Conservation (phyloP, 768 basidiomycete genomes). For the Mycena latifolia region DNA sequence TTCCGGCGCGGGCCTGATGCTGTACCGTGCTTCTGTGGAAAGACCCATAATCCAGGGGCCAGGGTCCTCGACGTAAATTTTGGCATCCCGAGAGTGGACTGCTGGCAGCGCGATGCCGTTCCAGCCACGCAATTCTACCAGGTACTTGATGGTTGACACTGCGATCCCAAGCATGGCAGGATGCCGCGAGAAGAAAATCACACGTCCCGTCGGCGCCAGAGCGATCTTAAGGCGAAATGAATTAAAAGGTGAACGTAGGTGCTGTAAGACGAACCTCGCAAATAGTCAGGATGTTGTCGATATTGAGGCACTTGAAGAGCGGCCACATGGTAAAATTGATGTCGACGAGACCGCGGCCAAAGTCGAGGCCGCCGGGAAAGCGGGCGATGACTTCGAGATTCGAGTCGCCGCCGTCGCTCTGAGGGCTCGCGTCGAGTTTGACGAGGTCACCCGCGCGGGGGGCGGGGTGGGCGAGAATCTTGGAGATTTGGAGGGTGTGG, state of each 20-base stretch:
- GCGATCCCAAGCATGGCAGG: constrained; percentile 94
- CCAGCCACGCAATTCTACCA: constrained; percentile 95
- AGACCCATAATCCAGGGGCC: constrained; percentile 97
- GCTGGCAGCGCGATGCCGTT: constrained; percentile 87
- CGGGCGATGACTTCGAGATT: constrained; percentile 88
- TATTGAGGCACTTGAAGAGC: constrained; percentile 90
- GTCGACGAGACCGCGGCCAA: constrained; percentile 90
- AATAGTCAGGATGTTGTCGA: constrained; percentile 93
- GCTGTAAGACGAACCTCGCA: constrained; percentile 74
- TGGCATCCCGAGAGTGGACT: constrained; percentile 90
- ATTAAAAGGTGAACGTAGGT: background rate
- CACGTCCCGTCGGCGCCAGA: constrained; percentile 85
- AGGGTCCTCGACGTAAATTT: constrained; percentile 95
- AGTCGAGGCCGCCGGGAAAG: constrained; percentile 94
- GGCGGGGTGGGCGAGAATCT: constrained; percentile 88
- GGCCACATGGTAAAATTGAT: constrained; percentile 99
- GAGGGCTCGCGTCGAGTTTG: constrained; percentile 85
- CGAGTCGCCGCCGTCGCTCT: constrained; percentile 62
- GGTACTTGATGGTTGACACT: constrained; percentile 90
- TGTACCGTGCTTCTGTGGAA: constrained; percentile 86
- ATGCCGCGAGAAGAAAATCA: constrained; percentile 90
- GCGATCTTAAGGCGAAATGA: constrained; percentile 69
- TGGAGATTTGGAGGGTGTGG: constrained; percentile 91
- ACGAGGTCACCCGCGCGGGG: constrained; percentile 90
- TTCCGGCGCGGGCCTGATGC: constrained; percentile 80